phyloP scores from a whole-genome alignment of 2,329 filamentous ascomycete species.

The Trichophyton simii region DNA sequence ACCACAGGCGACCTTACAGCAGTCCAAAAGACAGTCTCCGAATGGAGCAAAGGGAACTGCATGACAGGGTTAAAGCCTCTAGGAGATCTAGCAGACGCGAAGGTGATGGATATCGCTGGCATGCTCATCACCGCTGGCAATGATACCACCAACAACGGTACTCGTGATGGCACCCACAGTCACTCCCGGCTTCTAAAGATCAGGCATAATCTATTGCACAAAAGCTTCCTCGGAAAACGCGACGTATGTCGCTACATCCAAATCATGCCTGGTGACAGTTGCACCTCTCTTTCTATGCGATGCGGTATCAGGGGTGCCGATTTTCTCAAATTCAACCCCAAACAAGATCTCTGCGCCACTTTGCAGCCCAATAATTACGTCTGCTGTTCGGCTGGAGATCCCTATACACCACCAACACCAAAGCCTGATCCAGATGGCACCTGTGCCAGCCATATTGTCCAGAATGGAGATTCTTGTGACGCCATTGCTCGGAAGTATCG shows the following conservation, averaged over 20 bases:
- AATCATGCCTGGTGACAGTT: conserved; percentile 26
- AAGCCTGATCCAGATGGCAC: conserved; percentile 20
- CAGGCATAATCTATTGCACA: conserved; percentile 6
- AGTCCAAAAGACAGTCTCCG: neutral
- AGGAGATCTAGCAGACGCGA: neutral
- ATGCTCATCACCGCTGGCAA: neutral
- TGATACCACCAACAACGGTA: neutral
- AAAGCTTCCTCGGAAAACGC: neutral
- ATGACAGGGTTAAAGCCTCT: neutral
- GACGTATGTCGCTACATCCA: conserved; percentile 17
- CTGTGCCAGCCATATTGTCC: conserved; percentile 28
- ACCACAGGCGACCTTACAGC: conserved; percentile 2
- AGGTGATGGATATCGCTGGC: neutral
- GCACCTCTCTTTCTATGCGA: conserved; percentile 27
- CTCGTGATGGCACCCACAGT: neutral
- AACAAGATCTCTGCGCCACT: conserved; percentile 16
- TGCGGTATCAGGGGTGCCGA: conserved; percentile 24
- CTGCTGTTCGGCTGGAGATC: conserved; percentile 27
- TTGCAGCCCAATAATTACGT: conserved; percentile 26
- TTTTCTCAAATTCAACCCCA: conserved; percentile 30
- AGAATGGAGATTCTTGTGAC: conserved; percentile 25
- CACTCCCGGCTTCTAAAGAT: neutral
- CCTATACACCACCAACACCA: conserved; percentile 26
- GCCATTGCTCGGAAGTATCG: conserved; percentile 22
- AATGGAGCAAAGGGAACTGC: conserved; percentile 4